phyloP scores from a whole-genome alignment of 305 asterid genomes.

The Withania somnifera region DNA sequence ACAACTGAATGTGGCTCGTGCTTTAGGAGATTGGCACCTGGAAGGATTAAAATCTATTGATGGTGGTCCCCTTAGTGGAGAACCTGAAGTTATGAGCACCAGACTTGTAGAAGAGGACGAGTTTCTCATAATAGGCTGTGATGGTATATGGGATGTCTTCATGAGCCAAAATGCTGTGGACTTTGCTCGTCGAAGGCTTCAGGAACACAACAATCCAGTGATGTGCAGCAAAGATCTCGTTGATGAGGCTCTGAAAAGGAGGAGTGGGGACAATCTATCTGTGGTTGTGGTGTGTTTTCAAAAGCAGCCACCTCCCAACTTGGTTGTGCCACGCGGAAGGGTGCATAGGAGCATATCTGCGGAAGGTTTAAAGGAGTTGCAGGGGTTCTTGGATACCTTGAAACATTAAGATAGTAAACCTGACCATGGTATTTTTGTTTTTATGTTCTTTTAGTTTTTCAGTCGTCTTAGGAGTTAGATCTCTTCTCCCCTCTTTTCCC shows the following conservation, averaged over 20 bases:
- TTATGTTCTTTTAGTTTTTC: not conserved
- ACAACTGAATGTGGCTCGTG: conserved; percentile 91
- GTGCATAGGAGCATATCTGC: conserved; percentile 90
- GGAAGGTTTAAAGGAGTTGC: conserved; percentile 86
- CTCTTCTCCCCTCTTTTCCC: conserved; percentile 4
- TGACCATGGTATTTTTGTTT: not conserved
- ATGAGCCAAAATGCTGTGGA: conserved; percentile 91
- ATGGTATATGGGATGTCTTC: conserved; percentile 95
- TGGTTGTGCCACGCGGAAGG: conserved; percentile 64
- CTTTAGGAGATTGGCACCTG: conserved; percentile 97
- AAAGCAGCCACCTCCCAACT: conserved; percentile 59
- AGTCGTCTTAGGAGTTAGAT: not conserved
- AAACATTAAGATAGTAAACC: conserved; percentile 38
- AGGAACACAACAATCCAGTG: conserved; percentile 77
- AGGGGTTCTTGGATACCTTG: conserved; percentile 63
- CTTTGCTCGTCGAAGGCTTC: conserved; percentile 85
- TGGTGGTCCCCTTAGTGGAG: conserved; percentile 92
- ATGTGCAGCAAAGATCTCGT: conserved; percentile 79
- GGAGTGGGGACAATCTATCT: conserved; percentile 69
- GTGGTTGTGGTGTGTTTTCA: conserved; percentile 91
- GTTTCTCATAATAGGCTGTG: conserved; percentile 92
- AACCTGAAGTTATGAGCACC: conserved; percentile 79
- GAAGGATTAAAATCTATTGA: conserved; percentile 59
- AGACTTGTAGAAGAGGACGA: conserved; percentile 71
- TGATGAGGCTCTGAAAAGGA: conserved; percentile 83